Conservation (phyloP, 1,284 basidiomycete genomes). For the Ganoderma leucocontextum region DNA sequence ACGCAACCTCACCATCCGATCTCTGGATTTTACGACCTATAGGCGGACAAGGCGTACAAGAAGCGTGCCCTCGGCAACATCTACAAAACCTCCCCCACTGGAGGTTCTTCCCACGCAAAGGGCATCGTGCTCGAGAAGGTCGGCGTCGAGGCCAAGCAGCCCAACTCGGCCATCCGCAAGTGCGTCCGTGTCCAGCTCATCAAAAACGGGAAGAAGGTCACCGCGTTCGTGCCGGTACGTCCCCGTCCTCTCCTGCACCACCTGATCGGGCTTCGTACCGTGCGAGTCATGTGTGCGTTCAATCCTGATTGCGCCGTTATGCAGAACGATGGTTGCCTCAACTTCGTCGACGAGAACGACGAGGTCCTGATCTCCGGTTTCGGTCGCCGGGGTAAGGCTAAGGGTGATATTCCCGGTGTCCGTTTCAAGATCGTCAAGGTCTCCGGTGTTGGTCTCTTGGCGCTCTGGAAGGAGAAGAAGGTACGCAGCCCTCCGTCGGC, state of each 20-base stretch:
- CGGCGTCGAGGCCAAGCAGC: constrained; percentile 94
- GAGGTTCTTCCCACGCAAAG: constrained; percentile 99
- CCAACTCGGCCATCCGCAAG: constrained; percentile 99
- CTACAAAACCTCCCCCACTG: constrained; percentile 99
- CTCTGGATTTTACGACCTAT: constrained; percentile 23
- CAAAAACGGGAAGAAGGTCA: constrained; percentile 99
- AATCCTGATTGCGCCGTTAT: constrained; percentile 17
- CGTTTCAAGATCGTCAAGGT: constrained; percentile 99
- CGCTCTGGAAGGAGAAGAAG: constrained; percentile 99
- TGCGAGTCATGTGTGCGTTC: constrained; percentile 5
- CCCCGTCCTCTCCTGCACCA: constrained; percentile 2
- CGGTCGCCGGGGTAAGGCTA: constrained; percentile 99
- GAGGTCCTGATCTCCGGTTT: constrained; percentile 99
- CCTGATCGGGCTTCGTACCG: constrained; percentile 25
- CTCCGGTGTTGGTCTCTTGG: constrained; percentile 97
- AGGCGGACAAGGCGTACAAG: constrained; percentile 99
- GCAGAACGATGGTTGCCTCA: constrained; percentile 98
- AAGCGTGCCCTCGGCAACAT: constrained; percentile 99
- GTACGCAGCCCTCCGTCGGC: constrained; percentile 49
- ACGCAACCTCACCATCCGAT: background rate
- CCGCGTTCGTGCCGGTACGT: constrained; percentile 79
- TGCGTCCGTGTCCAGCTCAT: constrained; percentile 99
- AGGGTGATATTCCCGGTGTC: constrained; percentile 97
- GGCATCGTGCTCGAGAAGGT: constrained; percentile 99
- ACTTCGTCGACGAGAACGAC: constrained; percentile 99